These are phyloP conservation scores for Kwoniella sp. DNA, from an alignment of 768 basidiomycete species.

Conservation along the genomic window DNA sequence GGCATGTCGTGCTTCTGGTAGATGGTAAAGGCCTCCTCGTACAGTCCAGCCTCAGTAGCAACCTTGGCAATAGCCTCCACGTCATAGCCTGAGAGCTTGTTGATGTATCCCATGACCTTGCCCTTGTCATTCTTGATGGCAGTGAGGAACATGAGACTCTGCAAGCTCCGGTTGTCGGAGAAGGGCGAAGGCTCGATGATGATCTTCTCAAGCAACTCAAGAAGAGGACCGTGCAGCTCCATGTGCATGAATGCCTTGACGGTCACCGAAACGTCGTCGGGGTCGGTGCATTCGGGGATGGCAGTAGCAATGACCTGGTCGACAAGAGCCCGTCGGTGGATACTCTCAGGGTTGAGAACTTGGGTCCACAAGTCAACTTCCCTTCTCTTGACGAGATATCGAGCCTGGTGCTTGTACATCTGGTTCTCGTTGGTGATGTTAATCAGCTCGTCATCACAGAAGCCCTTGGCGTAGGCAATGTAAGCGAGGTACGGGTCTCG, in stretches of 20 bases:
- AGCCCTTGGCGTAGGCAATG: slow-evolving; percentile 97
- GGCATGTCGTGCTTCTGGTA: slow-evolving; percentile 97
- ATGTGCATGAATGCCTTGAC: slow-evolving; percentile 98
- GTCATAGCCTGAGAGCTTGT: slow-evolving; percentile 94
- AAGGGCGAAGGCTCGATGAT: slow-evolving; percentile 95
- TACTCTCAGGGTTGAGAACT: slow-evolving; percentile 81
- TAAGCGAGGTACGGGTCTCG: slow-evolving; percentile 97
- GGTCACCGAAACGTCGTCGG: slow-evolving; percentile 95
- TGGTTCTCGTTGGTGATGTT: slow-evolving; percentile 96
- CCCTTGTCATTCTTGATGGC: slow-evolving; percentile 97
- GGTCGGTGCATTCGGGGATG: slow-evolving; percentile 92
- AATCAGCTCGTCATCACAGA: slow-evolving; percentile 97
- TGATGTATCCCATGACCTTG: slow-evolving; percentile 96
- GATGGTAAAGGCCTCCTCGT: slow-evolving; percentile 93
- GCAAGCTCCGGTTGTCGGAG: slow-evolving; percentile 93
- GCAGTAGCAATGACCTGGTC: slow-evolving; percentile 94
- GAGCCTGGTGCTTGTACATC: slow-evolving; percentile 99
- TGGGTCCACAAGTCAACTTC: slow-evolving; percentile 94
- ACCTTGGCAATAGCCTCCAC: slow-evolving; percentile 91
- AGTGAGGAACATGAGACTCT: slow-evolving; percentile 89
- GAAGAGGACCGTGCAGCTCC: slow-evolving; percentile 92
- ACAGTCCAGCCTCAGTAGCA: slow-evolving; percentile 89
- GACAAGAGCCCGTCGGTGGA: slow-evolving; percentile 86
- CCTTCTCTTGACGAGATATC: slow-evolving; percentile 94
- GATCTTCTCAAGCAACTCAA: slow-evolving; percentile 97